These are phyloP conservation scores for Royoungia palumana DNA, from an alignment of 768 basidiomycete species.

Conservation along the genomic window DNA sequence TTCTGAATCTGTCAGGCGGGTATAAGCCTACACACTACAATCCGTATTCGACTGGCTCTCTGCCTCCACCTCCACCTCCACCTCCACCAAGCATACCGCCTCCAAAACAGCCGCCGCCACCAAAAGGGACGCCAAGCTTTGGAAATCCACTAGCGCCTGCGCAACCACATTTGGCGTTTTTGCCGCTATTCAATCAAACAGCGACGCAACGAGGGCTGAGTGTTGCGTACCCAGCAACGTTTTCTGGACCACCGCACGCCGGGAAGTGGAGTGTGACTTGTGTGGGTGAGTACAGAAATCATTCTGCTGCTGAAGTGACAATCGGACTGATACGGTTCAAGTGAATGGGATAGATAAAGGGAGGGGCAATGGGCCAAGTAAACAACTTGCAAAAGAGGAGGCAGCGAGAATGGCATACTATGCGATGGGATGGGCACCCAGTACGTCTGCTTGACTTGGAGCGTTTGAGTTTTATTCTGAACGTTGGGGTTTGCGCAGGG, in stretches of 20 bases:
- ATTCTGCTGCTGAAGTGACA: background rate
- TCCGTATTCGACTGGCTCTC: slow-evolving; percentile 19
- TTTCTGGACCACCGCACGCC: slow-evolving; percentile 65
- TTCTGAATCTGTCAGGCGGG: slow-evolving; percentile 8
- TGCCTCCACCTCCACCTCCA: slow-evolving; percentile 19
- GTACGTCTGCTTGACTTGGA: slow-evolving; percentile 23
- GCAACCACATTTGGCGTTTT: slow-evolving; percentile 59
- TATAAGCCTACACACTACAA: slow-evolving; percentile 31
- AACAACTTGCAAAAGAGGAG: slow-evolving; percentile 76
- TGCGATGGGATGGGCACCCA: slow-evolving; percentile 69
- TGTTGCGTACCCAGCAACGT: slow-evolving; percentile 58
- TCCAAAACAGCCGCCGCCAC: slow-evolving; percentile 37
- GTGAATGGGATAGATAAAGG: slow-evolving; percentile 73
- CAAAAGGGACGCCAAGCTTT: slow-evolving; percentile 27
- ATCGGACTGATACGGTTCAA: slow-evolving; percentile 25
- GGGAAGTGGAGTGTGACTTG: slow-evolving; percentile 66
- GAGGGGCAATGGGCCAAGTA: slow-evolving; percentile 59
- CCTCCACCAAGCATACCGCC: slow-evolving; percentile 30
- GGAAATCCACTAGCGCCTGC: slow-evolving; percentile 62
- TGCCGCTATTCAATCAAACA: slow-evolving; percentile 73
- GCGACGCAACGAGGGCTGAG: slow-evolving; percentile 61
- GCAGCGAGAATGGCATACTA: slow-evolving; percentile 70
- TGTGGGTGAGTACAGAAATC: slow-evolving; percentile 49
- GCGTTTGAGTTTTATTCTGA: slow-evolving; percentile 6
- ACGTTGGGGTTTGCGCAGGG: slow-evolving; percentile 1